Conservation (phyloP, 768 basidiomycete species). For the Amanita jacksonii region DNA sequence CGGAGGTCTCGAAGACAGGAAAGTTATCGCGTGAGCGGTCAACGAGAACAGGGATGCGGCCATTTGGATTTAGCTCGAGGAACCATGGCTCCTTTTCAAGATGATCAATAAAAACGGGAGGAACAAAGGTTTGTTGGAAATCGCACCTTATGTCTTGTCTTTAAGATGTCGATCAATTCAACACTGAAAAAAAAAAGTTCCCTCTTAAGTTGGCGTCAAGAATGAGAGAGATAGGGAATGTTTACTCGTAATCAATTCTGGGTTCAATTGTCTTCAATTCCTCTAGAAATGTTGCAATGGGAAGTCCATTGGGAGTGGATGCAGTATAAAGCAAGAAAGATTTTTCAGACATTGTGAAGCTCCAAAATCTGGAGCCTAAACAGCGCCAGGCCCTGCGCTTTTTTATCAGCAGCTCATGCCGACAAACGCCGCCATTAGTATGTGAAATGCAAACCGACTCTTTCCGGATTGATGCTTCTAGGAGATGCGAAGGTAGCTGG, state of each 20-base stretch:
- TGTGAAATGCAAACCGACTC: no score
- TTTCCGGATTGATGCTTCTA: no score
- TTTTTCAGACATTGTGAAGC: background rate
- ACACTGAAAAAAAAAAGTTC: constrained; percentile 26
- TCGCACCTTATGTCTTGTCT: constrained; percentile 25
- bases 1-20: constrained; percentile 65
- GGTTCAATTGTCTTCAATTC: constrained; percentile 49
- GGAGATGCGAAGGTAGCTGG: no score
- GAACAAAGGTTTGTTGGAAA: no score
- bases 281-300: constrained; percentile 31
- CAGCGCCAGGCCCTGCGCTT: no score
- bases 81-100: constrained; percentile 62
- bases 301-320: background rate
- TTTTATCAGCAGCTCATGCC: no score
- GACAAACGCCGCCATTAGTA: no score
- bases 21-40: constrained; percentile 58
- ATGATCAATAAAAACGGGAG: background rate
- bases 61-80: constrained; percentile 64
- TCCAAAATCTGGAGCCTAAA: background rate
- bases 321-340: background rate
- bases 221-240: no score
- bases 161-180: constrained; percentile 45
- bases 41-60: constrained; percentile 58
- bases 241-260: constrained; percentile 39
- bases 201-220: background rate